phyloP scores from a whole-genome alignment of 352 stramenopile species.

The Phytophthora sojae region DNA sequence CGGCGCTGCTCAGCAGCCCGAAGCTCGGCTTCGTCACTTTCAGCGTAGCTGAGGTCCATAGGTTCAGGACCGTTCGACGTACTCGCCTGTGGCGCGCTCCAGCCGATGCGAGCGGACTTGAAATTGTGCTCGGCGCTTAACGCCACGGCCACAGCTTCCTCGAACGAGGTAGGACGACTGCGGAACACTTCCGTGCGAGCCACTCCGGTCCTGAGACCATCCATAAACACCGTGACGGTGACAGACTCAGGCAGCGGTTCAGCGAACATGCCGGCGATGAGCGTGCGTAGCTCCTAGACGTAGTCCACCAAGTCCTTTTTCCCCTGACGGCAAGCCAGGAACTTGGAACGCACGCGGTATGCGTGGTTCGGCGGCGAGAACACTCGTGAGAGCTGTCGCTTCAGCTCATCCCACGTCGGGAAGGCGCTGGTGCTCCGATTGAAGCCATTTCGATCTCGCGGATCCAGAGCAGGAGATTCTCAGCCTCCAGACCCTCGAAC shows the following conservation, averaged over 20 bases:
- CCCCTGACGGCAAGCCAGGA: slow-evolving; percentile 1
- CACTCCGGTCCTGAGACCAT: slow-evolving; percentile 2
- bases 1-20: too few species aligned
- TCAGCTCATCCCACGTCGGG: too few species aligned
- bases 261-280: slow-evolving; percentile 12
- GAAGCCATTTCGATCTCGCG: too few species aligned
- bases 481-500: too few species aligned
- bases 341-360: slow-evolving; percentile 11
- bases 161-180: neutral
- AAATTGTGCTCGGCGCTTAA: neutral
- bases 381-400: too few species aligned
- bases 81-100: neutral
- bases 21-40: too few species aligned
- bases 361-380: too few species aligned
- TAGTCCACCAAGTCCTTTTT: slow-evolving; percentile 12
- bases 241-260: slow-evolving; percentile 7
- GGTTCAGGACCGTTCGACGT: too few species aligned
- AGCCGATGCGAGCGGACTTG: neutral
- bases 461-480: too few species aligned
- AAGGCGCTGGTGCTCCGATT: too few species aligned
- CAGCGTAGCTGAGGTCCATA: too few species aligned
- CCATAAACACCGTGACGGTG: slow-evolving; percentile 17
- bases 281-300: slow-evolving; percentile 14
- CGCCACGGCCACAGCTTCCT: neutral
- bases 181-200: neutral